Conservation (phyloP, 176 grass and related monocot species). For the Aegilops umbellulata region DNA sequence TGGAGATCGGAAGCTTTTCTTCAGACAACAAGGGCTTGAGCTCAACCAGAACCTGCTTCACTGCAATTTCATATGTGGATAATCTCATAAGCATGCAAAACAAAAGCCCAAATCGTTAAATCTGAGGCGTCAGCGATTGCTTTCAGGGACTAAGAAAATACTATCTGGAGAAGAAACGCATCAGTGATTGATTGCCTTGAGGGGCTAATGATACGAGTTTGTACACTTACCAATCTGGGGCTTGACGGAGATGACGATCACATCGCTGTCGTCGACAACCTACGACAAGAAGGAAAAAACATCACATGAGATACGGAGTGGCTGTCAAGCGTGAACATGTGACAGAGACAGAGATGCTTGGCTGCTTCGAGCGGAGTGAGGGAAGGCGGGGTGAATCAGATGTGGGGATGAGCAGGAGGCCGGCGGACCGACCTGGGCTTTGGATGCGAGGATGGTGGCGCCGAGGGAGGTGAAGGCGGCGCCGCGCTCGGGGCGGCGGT, state of each 20-base stretch:
- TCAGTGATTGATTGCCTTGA: neutral
- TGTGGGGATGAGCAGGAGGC: neutral
- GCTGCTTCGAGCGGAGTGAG: too few relatives aligned
- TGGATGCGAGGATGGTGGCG: slow-evolving; percentile 58
- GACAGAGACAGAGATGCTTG: too few relatives aligned
- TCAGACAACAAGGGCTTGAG: slow-evolving; percentile 78
- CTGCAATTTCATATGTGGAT: slow-evolving; percentile 42
- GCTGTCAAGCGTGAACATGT: too few relatives aligned
- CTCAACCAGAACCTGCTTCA: slow-evolving; percentile 74
- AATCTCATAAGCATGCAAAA: neutral
- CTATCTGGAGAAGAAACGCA: neutral
- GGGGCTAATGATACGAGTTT: neutral
- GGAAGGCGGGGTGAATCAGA: too few relatives aligned
- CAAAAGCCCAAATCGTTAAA: neutral
- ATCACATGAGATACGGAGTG: neutral
- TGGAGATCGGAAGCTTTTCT: slow-evolving; percentile 90
- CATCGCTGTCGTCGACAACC: slow-evolving; percentile 83
- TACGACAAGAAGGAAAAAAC: neutral
- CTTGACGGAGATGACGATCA: slow-evolving; percentile 91
- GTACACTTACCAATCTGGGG: slow-evolving; percentile 70
- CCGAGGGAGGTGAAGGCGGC: slow-evolving; percentile 65
- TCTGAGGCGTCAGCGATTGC: neutral
- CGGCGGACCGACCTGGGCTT: slow-evolving; percentile 50
- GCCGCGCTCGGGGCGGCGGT: slow-evolving; percentile 62
- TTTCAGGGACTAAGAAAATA: neutral